Conservation (phyloP, 176 grass and related monocot species). For the Carex myosuroides region DNA sequence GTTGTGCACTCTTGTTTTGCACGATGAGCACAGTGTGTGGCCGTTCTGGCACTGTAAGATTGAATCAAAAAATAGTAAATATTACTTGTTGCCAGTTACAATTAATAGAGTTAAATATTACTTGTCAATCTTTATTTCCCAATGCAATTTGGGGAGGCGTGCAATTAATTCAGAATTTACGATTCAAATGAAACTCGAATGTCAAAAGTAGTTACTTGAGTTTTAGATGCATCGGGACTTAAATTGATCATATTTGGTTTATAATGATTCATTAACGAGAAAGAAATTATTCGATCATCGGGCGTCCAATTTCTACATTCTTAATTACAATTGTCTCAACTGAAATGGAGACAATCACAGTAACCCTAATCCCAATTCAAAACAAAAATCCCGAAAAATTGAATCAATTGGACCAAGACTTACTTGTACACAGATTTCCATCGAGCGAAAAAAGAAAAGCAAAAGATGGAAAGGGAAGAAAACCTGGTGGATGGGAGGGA, state of each 20-base stretch:
- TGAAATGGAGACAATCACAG: not conserved
- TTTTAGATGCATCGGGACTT: not conserved
- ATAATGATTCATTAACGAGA: not conserved
- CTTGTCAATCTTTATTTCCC: not conserved
- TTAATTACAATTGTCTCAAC: not conserved
- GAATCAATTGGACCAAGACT: not conserved
- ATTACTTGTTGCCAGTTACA: not conserved
- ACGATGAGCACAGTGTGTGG: slow-evolving; percentile 84
- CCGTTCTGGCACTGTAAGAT: slow-evolving; percentile 87
- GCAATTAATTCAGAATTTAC: not conserved
- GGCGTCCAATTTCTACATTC: not conserved
- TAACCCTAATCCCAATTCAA: not conserved
- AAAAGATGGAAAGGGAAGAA: not conserved
- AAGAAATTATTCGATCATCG: not conserved
- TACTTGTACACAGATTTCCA: not conserved
- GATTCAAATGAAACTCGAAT: not conserved
- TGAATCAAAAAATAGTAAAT: not conserved
- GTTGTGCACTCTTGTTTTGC: slow-evolving; percentile 84
- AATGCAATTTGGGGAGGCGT: not conserved
- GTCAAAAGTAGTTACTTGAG: not conserved
- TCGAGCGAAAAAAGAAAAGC: not conserved
- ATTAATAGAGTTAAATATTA: not conserved
- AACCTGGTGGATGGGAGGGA: slow-evolving; percentile 72
- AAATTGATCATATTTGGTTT: not conserved
- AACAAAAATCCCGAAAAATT: not conserved